These are phyloP conservation scores for Ceriops tagal DNA, from an alignment of 345 rosid genomes.

Conservation along the genomic window DNA sequence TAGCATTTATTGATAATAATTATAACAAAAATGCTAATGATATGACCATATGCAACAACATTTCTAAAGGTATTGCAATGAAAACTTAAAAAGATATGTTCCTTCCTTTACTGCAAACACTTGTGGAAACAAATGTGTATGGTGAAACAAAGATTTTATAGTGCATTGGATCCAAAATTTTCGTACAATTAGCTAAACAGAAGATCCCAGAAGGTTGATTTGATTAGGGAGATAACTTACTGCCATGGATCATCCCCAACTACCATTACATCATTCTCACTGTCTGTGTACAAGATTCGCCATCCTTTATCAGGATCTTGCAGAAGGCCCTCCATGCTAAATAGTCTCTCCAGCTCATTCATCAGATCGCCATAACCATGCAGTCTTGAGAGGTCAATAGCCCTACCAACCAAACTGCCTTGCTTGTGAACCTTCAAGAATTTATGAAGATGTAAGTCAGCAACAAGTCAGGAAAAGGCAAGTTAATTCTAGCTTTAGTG, in stretches of 20 bases:
- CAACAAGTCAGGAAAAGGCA: constrained; percentile 15
- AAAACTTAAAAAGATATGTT: too few relatives aligned
- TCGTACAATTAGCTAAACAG: constrained; percentile 1
- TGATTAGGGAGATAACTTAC: constrained; percentile 46
- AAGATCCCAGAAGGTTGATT: background rate
- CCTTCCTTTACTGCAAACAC: too few relatives aligned
- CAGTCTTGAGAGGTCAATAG: constrained; percentile 73
- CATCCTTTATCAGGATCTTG: constrained; percentile 75
- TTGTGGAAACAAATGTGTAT: too few relatives aligned
- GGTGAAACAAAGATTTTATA: background rate
- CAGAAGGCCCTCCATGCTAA: constrained; percentile 82
- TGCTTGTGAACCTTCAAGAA: constrained; percentile 84
- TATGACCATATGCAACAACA: too few relatives aligned
- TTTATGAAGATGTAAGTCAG: constrained; percentile 9
- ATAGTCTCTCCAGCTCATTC: constrained; percentile 66
- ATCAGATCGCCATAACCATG: constrained; percentile 67
- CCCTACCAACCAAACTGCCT: constrained; percentile 91
- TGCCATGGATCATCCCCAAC: constrained; percentile 97
- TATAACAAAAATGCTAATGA: too few relatives aligned
- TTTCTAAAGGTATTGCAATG: too few relatives aligned
- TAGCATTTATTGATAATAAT: too few relatives aligned
- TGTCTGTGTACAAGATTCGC: constrained; percentile 79
- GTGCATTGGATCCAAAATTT: background rate
- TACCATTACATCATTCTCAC: constrained; percentile 89
- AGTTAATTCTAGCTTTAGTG: background rate